Base-by-base conservation (phyloP, 306 rosid genomes). In the Carpinus fangiana region DNA sequence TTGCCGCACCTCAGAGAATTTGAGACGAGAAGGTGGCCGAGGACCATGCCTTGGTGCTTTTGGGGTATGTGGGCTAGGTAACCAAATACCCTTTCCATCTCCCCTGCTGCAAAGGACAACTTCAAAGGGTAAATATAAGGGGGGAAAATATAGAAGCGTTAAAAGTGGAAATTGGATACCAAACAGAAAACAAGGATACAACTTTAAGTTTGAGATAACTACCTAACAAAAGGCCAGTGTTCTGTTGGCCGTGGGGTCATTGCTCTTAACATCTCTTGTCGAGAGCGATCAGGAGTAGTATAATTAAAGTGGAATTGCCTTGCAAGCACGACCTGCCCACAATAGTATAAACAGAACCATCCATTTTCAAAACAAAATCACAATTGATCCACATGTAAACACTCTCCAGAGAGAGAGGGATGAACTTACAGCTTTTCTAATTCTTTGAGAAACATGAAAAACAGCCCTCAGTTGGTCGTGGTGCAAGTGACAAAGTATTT, bases 11-110 rank as follows among this genome's bases (percentile, higher is more conserved):
- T 95, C 99, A 2, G 97, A 88, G 61, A 88, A 78, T 86, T 90
- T 91, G 41, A 93, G 93, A 48, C 98, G 98, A 82, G 98, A 95
- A 46, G 93, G 98, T 48, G 97, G 97, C 20, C 98, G 86, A 9
- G 94, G 98, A 12, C 93, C 98, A 10, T 93, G 99, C 73, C 96
- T 87, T 12, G 98, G 99, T 67, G 98, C 99, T 88, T 91, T 95
- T 18, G 99, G 98, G 10, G 98, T 81, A 70, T 86, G 96, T 5
- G 96, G 98, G 73, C 91, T 91, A 17, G 87, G 86, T 82, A 90
- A 79, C 74, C 68, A 70, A 14, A 81, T 20, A 36, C 88, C 90
- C 81, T 86, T 92, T 38, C 89, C 95, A 70, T 90, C 88, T 65
- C 88, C 93, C 89, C 78, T 90, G 86, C 98, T 93, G 89, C 50